Evolutionary conservation across 805 yeast species (phyloP), one percentile per base, ranked within the genome.

Genomic region (Sugiyamaella qingdaonensis): DNA sequence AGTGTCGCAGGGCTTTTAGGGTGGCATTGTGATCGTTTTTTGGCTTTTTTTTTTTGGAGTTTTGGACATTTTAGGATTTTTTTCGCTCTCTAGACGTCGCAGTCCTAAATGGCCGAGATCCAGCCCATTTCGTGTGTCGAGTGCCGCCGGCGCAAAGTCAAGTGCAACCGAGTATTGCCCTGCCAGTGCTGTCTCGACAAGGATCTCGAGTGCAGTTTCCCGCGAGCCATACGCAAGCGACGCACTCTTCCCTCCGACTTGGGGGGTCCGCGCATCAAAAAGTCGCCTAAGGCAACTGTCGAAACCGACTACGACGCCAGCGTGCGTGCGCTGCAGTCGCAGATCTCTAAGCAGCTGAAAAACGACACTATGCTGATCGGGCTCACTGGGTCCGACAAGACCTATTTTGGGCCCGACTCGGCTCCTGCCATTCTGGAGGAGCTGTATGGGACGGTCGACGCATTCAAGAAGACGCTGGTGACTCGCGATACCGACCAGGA

Each of bases 381-480:
- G 5, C 16, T 34, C n/a, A 34, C 9, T 34, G 29, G n/a, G n/a
- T 10, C 24, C 24, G 43, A 39, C 13, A 39, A 19, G 43, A 14
- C 14, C 13, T 39, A 39, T 19, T 39, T n/a, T 39, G 43, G 43
- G 5, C 43, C 43, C 5, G 43, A 39, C 10, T 16, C 43, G 67
- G 80, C 98, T 65, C 98, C 98, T 71, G 81, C 79, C 69, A 79
- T 94, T 67, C 84, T 94, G 73, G 97, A 92, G 75, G 86, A 88
- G 75, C 81, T 92, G 69, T 71, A 81, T 72, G 84, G 83, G 81
- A 86, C 96, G 44, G 68, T 75, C 50, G 97, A 78, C 44, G 73
- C 82, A 34, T 87, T 94, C 63, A 97, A 97, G 72, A 78, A 84
- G 75, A 76, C 80, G 58, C 84, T 94, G 13, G 21, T 21, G 14